Base-by-base conservation (phyloP, 75 land plant genomes). In the Cunninghamia lanceolata region DNA sequence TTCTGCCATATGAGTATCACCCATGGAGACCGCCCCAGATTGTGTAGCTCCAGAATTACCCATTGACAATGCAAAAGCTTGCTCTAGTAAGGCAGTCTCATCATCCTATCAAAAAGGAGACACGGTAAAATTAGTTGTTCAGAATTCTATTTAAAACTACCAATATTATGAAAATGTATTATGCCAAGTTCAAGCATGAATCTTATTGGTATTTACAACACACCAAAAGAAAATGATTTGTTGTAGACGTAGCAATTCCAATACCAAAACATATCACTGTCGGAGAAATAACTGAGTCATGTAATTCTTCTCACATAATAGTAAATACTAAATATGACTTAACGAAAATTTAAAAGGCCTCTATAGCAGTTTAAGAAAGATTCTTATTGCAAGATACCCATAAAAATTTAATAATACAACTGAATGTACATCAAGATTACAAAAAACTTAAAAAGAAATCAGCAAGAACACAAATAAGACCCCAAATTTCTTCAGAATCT, bases 61-160 rank as follows among this genome's bases (percentile, higher is more conserved):
- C 98, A 96, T 95, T 21, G 99, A 97, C 99, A 97, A 95, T 35
- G 89, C 92, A 85, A 91, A 82, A 35, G 93, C 93, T 84, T 90
- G 93, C 79, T 87, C 87, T 74, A 91, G 47, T 17, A 91, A 66
- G 2, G 93, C 85, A 35, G 90, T 87, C 85, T 91, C 93, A 86
- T 90, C 93, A 47, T 91, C 93, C 93, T 91, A 84, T 15, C 19
- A 86, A n/a, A 82, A 39, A 66, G 7, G 40, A 19, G 17, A 46
- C n/a, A 43, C 59, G 28, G 45, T 25, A 3, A 50, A 45, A 42
- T 47, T 56, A 52, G 74, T 53, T 83, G 9, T 28, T 56, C 3
- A 28, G 32, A 21, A 10, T 28, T 10, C 38, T 73, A 52, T 59
- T 15, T n/a, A n/a, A 83, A 43, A 35, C 13, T 38, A 38, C 35